Evolutionary conservation across 345 rosid species (phyloP), one percentile per base, ranked within the genome.

Genomic region (Arabidopsis suecica): DNA sequence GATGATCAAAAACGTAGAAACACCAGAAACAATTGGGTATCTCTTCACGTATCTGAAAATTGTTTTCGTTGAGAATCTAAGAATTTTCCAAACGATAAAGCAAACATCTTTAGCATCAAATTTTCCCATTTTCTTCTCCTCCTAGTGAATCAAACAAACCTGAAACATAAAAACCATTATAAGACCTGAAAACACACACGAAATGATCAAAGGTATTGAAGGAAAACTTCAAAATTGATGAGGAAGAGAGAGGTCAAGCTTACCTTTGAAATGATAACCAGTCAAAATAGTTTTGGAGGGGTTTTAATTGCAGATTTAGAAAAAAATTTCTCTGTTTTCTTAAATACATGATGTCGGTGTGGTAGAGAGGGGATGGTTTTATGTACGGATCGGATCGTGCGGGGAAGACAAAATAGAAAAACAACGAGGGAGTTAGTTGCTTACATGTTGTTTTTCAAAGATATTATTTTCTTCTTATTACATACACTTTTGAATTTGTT

Each of bases 1-100:
- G 28, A 80, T 18, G 74, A 88, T 76, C 32, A 78, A 47, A 49
- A 82, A 64, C 9, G 73, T 20, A 5, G 79, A 69, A 30, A 78
- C 73, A 4, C 74, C 62, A 20, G 89, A 89, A 69, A 69, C 66
- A 69, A 81, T 9, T 36, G 99, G 98, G 56, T 84, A 75, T 66
- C 67, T 82, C 30, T 30, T 80, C 4, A 75, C 80, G 74, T 72
- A 80, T 72, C 28, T 74, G 54, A 11, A 84, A 25, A 69, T 65
- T 14, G 54, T 61, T 28, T 40, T 73, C 47, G 82, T 49, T 42
- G 88, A 84, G 58, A 82, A 63, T 64, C 36, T 80, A 49, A 86
- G 38, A 16, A 87, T 34, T 68, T 62, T 82, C 84, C 80, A 81
- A 34, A 83, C n/a, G 61, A 84, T 73, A 68, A 70, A 61, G 50